Conservation (phyloP, 495 filamentous ascomycete species). For the Endocarpon pusillum region DNA sequence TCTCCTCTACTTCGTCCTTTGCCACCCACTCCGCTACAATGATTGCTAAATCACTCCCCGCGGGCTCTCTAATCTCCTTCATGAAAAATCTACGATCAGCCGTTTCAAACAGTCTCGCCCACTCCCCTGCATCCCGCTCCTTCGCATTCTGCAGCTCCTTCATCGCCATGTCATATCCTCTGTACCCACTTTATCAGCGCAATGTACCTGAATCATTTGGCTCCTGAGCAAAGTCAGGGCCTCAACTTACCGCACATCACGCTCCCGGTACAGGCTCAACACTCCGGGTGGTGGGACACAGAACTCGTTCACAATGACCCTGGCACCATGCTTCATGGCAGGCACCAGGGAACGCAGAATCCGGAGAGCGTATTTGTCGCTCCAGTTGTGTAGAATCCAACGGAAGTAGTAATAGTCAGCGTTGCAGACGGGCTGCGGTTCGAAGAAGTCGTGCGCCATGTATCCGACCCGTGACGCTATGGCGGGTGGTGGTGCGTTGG, state of each 20-base stretch:
- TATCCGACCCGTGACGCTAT: conserved; percentile 38
- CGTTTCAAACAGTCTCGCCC: neutral
- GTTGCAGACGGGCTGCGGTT: conserved; percentile 17
- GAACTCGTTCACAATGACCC: conserved; percentile 32
- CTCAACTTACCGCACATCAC: conserved; percentile 4
- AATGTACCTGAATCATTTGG: neutral
- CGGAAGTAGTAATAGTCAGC: conserved; percentile 28
- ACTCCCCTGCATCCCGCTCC: conserved; percentile 1
- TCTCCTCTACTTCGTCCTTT: too few species aligned
- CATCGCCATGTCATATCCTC: conserved; percentile 1
- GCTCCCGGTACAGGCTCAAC: neutral
- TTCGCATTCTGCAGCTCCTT: neutral
- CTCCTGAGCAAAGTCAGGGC: too few species aligned
- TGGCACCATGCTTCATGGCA: conserved; percentile 31
- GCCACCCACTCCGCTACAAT: conserved; percentile 2
- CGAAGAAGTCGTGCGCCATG: conserved; percentile 30
- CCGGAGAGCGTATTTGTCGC: conserved; percentile 22
- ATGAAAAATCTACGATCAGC: conserved; percentile 2
- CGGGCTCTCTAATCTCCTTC: neutral
- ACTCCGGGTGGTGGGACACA: conserved; percentile 14
- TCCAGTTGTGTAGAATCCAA: conserved; percentile 24
- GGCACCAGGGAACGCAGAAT: conserved; percentile 28
- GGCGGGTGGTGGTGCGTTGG: conserved; percentile 28
- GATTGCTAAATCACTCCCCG: conserved; percentile 1
- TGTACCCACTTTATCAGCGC: neutral